Base-by-base conservation (phyloP, 139 green algal genomes). In the Coelastrella sp. region DNA sequence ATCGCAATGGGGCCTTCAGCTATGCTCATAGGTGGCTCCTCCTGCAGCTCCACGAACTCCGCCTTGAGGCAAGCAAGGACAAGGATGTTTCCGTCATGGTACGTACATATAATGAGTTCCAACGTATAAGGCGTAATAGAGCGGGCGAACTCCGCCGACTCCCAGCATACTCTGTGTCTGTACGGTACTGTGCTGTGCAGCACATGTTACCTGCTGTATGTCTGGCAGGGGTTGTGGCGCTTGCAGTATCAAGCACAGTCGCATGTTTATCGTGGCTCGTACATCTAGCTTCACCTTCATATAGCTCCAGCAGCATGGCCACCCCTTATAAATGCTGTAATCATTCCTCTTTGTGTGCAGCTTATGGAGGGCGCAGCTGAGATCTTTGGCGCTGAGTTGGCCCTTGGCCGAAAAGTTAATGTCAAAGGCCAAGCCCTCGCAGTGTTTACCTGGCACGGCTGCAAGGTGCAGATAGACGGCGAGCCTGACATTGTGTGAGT, bases 321-420 rank as follows among this genome's bases (percentile, higher is more conserved):
- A 17, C 61, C 61, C 10, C 61, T 7, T 68, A 17, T 7, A 68
- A 68, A 10, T 68, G 61, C 61, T n/a, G n/a, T 68, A 7, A 10
- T 10, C 61, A 68, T 17, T 68, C 61, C 71, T 54, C 78, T 22
- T 17, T 91, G 80, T 92, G 3, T 76, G 68, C 83, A 98, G 96
- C 89, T 98, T 6, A 74, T 92, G 22, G 81, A 93, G 4, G 97
- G 97, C 10, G 83, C 89, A 3, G 97, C 97, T 1, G 97, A 99
- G 92, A 89, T 99, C 1, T 99, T 99, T 94, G 97, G 97, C 22
- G 94, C 95, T 8, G 95, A 98, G 85, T 88, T 99, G 57, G 78
- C 94, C 0, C 83, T 95, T 4, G 96, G 95, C 4, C 80, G 96
- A 68, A 74, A 68, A 6, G 73, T 97, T 5, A 73, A 64, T 4